Percentiles rank a stretch among this genome's conserved stretches.
phyloP scores from a whole-genome alignment of 805 yeast genomes.

The Monosporozyma yasuniensis region DNA sequence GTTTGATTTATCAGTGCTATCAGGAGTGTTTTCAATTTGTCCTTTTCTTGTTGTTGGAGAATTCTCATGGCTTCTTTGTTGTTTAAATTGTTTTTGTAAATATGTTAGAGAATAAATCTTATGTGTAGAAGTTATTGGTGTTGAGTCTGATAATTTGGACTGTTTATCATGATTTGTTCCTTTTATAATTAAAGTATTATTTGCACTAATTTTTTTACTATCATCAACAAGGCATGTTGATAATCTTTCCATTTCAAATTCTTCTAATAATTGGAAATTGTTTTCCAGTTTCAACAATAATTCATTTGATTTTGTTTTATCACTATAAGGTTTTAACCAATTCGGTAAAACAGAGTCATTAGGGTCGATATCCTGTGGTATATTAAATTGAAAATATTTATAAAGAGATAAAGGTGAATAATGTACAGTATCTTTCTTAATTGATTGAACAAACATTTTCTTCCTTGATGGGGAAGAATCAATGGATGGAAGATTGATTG shows the following conservation, averaged over 20 bases:
- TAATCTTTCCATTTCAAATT: conserved; percentile 25
- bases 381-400: conserved; percentile 23
- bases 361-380: conserved; percentile 16
- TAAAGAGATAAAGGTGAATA: conserved; percentile 28
- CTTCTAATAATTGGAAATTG: conserved; percentile 32
- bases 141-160: not conserved
- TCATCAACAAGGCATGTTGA: conserved; percentile 18
- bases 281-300: conserved; percentile 23
- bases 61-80: conserved; percentile 8
- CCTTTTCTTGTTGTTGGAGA: not conserved
- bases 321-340: conserved; percentile 23
- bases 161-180: not conserved
- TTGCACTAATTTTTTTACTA: not conserved
- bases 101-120: conserved; percentile 19
- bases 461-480: conserved; percentile 3
- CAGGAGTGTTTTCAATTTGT: not conserved
- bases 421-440: conserved; percentile 25
- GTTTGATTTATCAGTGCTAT: not conserved
- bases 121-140: conserved; percentile 3
- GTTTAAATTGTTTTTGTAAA: conserved; percentile 16
- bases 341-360: conserved; percentile 23
- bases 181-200: not conserved
- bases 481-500: conserved; percentile 16
- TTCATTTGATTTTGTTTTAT: conserved; percentile 13
- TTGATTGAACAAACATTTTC: conserved; percentile 24